phyloP scores from a whole-genome alignment of 495 filamentous ascomycete species.

The Trichoderma parareesei region DNA sequence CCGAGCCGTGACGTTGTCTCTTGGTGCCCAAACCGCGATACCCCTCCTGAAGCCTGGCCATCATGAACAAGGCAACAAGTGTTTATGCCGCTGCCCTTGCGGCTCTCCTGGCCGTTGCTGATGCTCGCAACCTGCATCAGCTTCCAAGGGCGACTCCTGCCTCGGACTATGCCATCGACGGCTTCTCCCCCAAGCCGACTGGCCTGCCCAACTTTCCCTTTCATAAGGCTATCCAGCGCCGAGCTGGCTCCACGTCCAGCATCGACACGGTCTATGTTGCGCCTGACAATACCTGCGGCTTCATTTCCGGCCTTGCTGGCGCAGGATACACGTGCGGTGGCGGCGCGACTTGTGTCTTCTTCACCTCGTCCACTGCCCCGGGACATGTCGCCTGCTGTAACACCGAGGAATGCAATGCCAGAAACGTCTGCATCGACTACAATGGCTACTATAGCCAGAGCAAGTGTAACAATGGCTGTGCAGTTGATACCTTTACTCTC shows the following conservation, averaged over 20 bases:
- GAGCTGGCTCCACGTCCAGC: constrained; percentile 9
- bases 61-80: constrained; percentile 14
- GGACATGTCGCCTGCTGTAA: constrained; percentile 34
- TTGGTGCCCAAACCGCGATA: background rate
- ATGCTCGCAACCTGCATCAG: constrained; percentile 27
- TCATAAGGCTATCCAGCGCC: background rate
- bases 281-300: constrained; percentile 44
- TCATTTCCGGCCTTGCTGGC: constrained; percentile 29
- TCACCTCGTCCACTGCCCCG: constrained; percentile 17
- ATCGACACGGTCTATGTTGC: constrained; percentile 29
- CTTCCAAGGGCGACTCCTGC: constrained; percentile 23
- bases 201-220: constrained; percentile 18
- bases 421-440: constrained; percentile 25
- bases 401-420: constrained; percentile 20
- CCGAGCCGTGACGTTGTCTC: background rate
- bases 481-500: constrained; percentile 25
- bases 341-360: constrained; percentile 25
- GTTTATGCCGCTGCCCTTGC: constrained; percentile 12
- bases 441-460: constrained; percentile 18
- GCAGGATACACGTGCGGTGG: constrained; percentile 29
- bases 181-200: constrained; percentile 25
- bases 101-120: constrained; percentile 25
- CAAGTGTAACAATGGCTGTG: constrained; percentile 29
- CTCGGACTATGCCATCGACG: constrained; percentile 16
- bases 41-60: constrained; percentile 8